phyloP scores from a whole-genome alignment of 1,139 yeast species.

The Sugiyamaella novakii region DNA sequence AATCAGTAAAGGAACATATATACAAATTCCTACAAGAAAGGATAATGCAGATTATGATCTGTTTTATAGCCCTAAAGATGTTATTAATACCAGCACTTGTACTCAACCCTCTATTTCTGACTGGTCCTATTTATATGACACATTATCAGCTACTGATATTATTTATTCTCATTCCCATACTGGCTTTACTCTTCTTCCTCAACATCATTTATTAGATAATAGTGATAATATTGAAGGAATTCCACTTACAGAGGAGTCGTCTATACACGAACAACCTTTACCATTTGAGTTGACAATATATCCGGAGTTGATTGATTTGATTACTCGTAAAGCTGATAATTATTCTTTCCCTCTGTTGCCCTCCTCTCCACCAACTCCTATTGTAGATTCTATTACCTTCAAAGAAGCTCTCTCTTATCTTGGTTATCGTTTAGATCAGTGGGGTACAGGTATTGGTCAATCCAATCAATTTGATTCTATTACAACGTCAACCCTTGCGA shows the following conservation, averaged over 20 bases:
- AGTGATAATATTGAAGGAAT: constrained; percentile 24
- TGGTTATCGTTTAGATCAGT: constrained; percentile 23
- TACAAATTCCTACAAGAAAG: constrained; percentile 7
- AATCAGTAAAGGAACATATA: constrained; percentile 32
- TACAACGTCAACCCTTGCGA: constrained; percentile 24
- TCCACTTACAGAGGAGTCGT: constrained; percentile 22
- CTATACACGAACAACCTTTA: constrained; percentile 23
- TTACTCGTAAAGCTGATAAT: too few relatives aligned
- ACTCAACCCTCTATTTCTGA: constrained; percentile 1
- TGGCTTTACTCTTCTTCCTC: constrained; percentile 18
- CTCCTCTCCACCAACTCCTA: constrained; percentile 1
- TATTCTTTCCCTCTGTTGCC: constrained; percentile 1
- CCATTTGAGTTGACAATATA: constrained; percentile 27
- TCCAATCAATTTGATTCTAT: constrained; percentile 27
- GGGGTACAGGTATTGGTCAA: constrained; percentile 17
- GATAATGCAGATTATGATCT: constrained; percentile 10
- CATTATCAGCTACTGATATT: constrained; percentile 29
- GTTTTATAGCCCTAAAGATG: constrained; percentile 4
- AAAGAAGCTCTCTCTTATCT: constrained; percentile 30
- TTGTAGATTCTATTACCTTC: constrained; percentile 21
- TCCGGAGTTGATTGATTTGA: constrained; percentile 8
- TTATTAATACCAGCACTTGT: not conserved
- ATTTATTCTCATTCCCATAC: constrained; percentile 24
- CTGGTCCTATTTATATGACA: constrained; percentile 1
- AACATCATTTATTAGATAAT: constrained; percentile 15